Conservation (phyloP, 1,139 yeast genomes). For the Nakaseomyces sp. region DNA sequence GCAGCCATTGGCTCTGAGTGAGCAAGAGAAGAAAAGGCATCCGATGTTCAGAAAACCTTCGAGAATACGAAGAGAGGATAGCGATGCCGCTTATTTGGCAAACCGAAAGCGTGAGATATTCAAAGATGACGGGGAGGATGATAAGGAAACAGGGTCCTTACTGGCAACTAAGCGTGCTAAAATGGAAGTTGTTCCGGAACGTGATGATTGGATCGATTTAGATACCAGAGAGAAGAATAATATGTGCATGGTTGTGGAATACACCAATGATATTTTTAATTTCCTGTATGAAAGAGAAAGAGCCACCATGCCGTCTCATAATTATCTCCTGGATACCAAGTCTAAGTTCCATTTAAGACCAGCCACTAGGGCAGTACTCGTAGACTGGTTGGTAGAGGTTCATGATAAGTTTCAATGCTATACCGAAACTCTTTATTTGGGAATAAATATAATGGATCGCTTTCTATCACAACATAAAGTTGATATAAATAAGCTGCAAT, state of each 20-base stretch:
- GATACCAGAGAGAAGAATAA: conserved; percentile 78
- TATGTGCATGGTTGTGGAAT: conserved; percentile 87
- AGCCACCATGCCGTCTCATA: conserved; percentile 64
- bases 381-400: conserved; percentile 93
- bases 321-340: conserved; percentile 39
- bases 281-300: conserved; percentile 64
- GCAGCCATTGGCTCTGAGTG: neutral
- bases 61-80: conserved; percentile 16
- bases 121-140: conserved; percentile 7
- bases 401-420: conserved; percentile 75
- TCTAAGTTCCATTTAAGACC: conserved; percentile 59
- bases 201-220: conserved; percentile 54
- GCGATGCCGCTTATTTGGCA: conserved; percentile 14
- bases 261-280: conserved; percentile 73
- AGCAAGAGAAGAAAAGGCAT: conserved; percentile 3
- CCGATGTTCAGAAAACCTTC: conserved; percentile 7
- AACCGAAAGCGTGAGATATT: conserved; percentile 6
- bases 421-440: conserved; percentile 81
- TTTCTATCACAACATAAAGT: conserved; percentile 73
- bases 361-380: conserved; percentile 76
- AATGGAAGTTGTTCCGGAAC: conserved; percentile 19
- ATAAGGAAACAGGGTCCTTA: neutral
- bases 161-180: conserved; percentile 15
- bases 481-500: conserved; percentile 73
- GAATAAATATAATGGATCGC: conserved; percentile 84